Percentiles rank a stretch among this genome's conserved stretches.
Evolutionary conservation across 306 rosid species (phyloP).

Genomic region (Lathyrus oleraceus): DNA sequence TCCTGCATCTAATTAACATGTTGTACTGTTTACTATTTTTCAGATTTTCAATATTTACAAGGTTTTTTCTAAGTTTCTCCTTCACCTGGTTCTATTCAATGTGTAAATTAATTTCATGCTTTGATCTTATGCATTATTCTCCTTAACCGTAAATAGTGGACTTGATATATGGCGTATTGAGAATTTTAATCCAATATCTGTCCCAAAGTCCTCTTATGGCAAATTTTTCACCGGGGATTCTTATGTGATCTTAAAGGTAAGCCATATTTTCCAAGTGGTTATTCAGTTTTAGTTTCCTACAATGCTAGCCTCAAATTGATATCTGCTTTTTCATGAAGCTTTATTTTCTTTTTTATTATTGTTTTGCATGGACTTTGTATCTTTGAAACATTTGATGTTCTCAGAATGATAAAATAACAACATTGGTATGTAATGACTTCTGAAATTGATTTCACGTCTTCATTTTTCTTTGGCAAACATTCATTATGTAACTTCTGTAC

Average conservation of each 20-base stretch:
- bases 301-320: slow-evolving; percentile 18
- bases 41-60: slow-evolving; percentile 24
- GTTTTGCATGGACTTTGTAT: slow-evolving; percentile 14
- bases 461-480: slow-evolving; percentile 15
- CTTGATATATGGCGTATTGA: slow-evolving; percentile 98
- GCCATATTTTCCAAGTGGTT: slow-evolving; percentile 26
- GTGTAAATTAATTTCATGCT: slow-evolving; percentile 11
- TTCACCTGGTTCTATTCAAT: slow-evolving; percentile 24
- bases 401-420: background rate
- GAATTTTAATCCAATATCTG: slow-evolving; percentile 71
- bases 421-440: slow-evolving; percentile 28
- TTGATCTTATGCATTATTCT: slow-evolving; percentile 34
- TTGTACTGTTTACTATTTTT: slow-evolving; percentile 28
- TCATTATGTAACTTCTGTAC: slow-evolving; percentile 15
- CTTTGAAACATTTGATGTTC: background rate
- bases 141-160: slow-evolving; percentile 79
- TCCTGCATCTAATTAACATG: slow-evolving; percentile 57
- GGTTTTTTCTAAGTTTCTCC: slow-evolving; percentile 13
- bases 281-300: background rate
- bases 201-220: slow-evolving; percentile 73
- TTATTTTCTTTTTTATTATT: slow-evolving; percentile 16
- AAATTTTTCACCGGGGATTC: slow-evolving; percentile 92
- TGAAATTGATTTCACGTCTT: slow-evolving; percentile 17
- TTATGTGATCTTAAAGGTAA: slow-evolving; percentile 84
- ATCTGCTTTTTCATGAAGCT: slow-evolving; percentile 23